Evolutionary conservation across 768 basidiomycete species (phyloP).

Genomic region (Mycena latifolia): DNA sequence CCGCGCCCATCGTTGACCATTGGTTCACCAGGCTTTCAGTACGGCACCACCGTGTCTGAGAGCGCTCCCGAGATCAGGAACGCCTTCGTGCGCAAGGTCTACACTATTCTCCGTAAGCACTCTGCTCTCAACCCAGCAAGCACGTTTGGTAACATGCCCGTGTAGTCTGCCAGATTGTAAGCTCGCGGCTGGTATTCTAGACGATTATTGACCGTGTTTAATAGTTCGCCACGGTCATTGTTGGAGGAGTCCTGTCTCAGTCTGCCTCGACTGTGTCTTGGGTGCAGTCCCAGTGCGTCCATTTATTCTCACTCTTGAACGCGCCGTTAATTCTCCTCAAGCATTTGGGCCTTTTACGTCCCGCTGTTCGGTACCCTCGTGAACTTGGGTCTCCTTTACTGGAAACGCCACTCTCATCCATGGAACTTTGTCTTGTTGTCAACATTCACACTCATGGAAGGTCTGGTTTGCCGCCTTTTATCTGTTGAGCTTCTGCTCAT

Average conservation of each 20-base stretch:
- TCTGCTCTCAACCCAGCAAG: constrained; percentile 4
- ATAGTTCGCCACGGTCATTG: constrained; percentile 80
- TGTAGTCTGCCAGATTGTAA: constrained; percentile 80
- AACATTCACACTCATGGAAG: constrained; percentile 90
- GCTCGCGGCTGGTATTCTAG: constrained; percentile 29
- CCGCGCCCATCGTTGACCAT: not conserved
- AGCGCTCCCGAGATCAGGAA: constrained; percentile 82
- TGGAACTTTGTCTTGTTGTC: constrained; percentile 88
- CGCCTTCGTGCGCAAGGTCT: constrained; percentile 93
- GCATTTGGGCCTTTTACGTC: constrained; percentile 85
- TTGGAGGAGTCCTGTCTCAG: constrained; percentile 79
- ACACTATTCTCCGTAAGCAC: constrained; percentile 85
- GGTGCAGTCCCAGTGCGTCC: constrained; percentile 76
- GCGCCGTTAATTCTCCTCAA: constrained; percentile 41
- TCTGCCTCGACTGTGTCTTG: constrained; percentile 72
- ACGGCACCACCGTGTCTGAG: constrained; percentile 85
- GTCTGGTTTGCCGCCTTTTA: not conserved
- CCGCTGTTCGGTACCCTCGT: constrained; percentile 84
- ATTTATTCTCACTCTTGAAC: constrained; percentile 10
- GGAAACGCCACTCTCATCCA: constrained; percentile 94
- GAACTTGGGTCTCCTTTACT: constrained; percentile 86
- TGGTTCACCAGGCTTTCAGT: constrained; percentile 55
- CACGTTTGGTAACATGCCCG: constrained; percentile 10
- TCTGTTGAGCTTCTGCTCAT: not conserved
- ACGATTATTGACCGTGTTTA: constrained; percentile 10